Conservation (phyloP, 1,284 basidiomycete genomes). For the Erythrobasidium hasegawianum region DNA sequence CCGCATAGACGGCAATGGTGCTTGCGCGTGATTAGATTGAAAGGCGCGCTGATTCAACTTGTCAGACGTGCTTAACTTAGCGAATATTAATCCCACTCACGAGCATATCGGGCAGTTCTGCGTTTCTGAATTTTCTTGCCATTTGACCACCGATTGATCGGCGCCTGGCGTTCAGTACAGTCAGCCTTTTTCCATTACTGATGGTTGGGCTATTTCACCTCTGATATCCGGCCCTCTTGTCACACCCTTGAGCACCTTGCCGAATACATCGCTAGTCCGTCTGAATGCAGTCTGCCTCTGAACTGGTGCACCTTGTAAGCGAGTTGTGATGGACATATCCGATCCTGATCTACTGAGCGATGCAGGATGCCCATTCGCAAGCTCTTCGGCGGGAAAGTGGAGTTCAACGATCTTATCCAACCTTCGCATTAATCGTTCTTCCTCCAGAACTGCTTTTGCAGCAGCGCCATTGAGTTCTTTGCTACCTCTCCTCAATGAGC, state of each 20-base stretch:
- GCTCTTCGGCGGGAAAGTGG: constrained; percentile 8
- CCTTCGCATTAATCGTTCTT: constrained; percentile 29
- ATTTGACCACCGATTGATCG: constrained; percentile 90
- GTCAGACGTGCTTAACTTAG: too few species aligned
- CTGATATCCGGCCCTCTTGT: not conserved
- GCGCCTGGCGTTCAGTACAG: constrained; percentile 52
- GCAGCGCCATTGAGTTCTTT: constrained; percentile 5
- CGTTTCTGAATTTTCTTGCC: constrained; percentile 77
- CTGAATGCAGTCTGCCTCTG: constrained; percentile 7
- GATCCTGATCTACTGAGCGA: not conserved
- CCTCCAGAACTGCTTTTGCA: constrained; percentile 10
- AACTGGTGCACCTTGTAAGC: not conserved
- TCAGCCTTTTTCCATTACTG: too few species aligned
- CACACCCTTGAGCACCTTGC: constrained; percentile 15
- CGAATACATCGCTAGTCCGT: constrained; percentile 24
- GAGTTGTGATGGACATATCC: too few species aligned
- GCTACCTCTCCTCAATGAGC: not conserved
- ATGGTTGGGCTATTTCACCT: too few species aligned
- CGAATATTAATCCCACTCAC: too few species aligned
- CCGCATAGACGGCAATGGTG: constrained; percentile 96
- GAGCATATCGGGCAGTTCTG: constrained; percentile 78
- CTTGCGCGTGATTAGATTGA: constrained; percentile 86
- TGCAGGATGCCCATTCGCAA: too few species aligned
- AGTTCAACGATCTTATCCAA: constrained; percentile 35
- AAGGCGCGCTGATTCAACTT: constrained; percentile 59